These are phyloP conservation scores for Erythrobasidium yunnanense DNA, from an alignment of 768 basidiomycete genomes.

Conservation along the genomic window DNA sequence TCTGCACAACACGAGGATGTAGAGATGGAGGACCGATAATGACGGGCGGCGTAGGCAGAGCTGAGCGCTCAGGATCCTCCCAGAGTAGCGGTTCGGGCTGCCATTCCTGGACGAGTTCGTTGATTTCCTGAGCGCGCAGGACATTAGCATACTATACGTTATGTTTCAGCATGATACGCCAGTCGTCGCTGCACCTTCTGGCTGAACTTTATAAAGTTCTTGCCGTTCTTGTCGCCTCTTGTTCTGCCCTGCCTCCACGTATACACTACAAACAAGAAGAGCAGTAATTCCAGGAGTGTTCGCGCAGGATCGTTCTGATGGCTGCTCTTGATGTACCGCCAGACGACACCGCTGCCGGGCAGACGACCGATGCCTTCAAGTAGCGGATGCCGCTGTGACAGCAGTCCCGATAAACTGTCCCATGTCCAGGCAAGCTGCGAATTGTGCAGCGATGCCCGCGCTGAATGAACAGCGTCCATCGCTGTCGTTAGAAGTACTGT, in stretches of 20 bases:
- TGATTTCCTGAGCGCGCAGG: conserved; percentile 59
- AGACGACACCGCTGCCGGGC: conserved; percentile 39
- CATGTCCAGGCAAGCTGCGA: conserved; percentile 19
- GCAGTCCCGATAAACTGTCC: conserved; percentile 23
- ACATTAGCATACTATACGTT: not conserved
- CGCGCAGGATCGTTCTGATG: conserved; percentile 94
- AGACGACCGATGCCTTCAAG: conserved; percentile 5
- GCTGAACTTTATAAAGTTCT: conserved; percentile 78
- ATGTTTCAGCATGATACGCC: not conserved
- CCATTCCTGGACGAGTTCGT: conserved; percentile 95
- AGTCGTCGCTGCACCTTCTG: conserved; percentile 70
- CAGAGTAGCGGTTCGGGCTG: conserved; percentile 67
- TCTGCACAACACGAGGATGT: conserved; percentile 58
- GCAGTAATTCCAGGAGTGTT: conserved; percentile 75
- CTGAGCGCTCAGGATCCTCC: conserved; percentile 52
- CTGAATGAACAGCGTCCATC: not conserved
- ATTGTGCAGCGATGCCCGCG: not conserved
- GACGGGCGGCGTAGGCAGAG: conserved; percentile 64
- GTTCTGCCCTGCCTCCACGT: conserved; percentile 85
- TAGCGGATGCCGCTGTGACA: conserved; percentile 7
- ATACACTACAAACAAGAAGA: conserved; percentile 74
- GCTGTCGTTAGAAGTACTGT: too few species aligned
- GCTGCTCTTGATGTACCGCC: conserved; percentile 51
- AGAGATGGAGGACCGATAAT: conserved; percentile 70
- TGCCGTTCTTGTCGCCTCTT: conserved; percentile 66